Percentiles rank a stretch among this genome's conserved stretches.
phyloP scores from a whole-genome alignment of 257 asterid species.

The Verbascum thapsus region DNA sequence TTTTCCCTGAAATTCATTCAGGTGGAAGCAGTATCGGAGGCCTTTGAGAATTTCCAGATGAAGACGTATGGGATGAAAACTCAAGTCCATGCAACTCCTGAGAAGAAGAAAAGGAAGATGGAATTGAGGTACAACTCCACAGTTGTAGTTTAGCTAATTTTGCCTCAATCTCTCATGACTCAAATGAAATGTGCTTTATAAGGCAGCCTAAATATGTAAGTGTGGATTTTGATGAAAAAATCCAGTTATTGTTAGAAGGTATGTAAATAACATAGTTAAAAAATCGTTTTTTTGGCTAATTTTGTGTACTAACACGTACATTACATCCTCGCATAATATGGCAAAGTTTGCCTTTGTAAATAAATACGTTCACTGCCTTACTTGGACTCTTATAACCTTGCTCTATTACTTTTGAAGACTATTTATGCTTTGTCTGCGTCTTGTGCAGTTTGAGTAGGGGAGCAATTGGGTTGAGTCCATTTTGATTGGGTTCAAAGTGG shows the following conservation, averaged over 20 bases:
- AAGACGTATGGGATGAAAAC: constrained; percentile 70
- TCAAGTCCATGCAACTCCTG: constrained; percentile 85
- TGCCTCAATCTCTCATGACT: neutral
- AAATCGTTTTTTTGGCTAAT: neutral
- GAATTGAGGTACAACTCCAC: constrained; percentile 21
- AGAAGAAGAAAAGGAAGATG: constrained; percentile 58
- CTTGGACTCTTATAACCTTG: too few species aligned
- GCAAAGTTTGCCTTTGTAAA: too few species aligned
- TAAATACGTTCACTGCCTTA: too few species aligned
- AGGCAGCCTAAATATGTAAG: constrained; percentile 8
- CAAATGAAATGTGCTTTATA: constrained; percentile 26
- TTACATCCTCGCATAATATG: neutral
- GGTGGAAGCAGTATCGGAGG: constrained; percentile 78
- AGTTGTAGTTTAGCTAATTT: constrained; percentile 23
- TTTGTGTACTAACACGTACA: neutral
- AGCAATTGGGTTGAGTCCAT: too few species aligned
- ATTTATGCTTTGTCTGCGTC: too few species aligned
- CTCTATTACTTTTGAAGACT: too few species aligned
- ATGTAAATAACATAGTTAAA: constrained; percentile 10
- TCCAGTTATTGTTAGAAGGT: neutral
- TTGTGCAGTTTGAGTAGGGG: too few species aligned
- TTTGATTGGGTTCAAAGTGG: too few species aligned
- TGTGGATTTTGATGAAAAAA: constrained; percentile 22
- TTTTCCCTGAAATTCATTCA: constrained; percentile 30
- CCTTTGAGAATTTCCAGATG: constrained; percentile 77